phyloP scores from a whole-genome alignment of 176 grass and related monocot species.

The Dendrocalamus sinicus region DNA sequence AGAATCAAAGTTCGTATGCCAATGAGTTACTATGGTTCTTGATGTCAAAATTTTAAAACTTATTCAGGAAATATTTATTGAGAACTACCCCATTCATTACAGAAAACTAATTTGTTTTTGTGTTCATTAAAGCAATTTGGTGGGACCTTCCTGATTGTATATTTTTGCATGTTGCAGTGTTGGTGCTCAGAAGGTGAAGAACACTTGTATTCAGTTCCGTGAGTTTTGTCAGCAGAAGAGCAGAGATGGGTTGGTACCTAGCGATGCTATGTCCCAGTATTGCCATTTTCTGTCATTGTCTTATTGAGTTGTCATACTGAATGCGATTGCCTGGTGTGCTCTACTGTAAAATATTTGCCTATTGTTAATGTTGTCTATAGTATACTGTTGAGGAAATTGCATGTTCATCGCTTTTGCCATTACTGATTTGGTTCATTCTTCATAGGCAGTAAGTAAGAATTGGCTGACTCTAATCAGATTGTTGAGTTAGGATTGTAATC shows the following conservation, averaged over 20 bases:
- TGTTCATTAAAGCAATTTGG: background rate
- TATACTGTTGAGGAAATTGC: background rate
- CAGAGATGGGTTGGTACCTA: conserved; percentile 58
- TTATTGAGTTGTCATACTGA: conserved; percentile 15
- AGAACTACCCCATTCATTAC: background rate
- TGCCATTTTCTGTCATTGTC: conserved; percentile 4
- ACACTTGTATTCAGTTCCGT: conserved; percentile 55
- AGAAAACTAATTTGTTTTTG: background rate
- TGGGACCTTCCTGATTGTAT: conserved; percentile 21
- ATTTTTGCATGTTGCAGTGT: conserved; percentile 56
- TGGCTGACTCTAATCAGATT: background rate
- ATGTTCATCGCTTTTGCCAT: conserved; percentile 4
- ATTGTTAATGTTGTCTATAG: background rate
- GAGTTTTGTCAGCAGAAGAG: conserved; percentile 51
- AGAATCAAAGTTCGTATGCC: background rate
- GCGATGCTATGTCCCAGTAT: conserved; percentile 15
- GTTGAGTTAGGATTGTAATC: background rate
- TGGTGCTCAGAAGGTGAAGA: conserved; percentile 64
- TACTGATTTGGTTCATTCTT: background rate
- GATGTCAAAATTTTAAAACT: background rate
- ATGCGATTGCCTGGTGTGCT: background rate
- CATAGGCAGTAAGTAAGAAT: background rate
- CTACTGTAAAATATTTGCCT: background rate
- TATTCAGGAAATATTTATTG: background rate
- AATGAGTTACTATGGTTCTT: background rate